Conservation (phyloP, 176 grass and related monocot genomes). For the Musa beccarii region DNA sequence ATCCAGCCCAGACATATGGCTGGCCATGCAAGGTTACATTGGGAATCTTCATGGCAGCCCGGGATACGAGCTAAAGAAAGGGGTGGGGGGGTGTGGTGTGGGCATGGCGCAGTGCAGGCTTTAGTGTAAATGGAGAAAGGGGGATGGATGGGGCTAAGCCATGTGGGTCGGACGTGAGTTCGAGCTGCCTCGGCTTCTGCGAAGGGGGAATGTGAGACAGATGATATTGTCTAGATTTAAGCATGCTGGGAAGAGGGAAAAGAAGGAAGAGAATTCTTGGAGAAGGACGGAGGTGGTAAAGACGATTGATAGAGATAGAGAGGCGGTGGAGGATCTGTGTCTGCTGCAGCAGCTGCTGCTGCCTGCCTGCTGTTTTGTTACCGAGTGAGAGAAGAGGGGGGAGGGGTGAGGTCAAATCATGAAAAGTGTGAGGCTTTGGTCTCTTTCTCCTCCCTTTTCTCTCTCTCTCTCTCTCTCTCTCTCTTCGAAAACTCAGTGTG, state of each 20-base stretch:
- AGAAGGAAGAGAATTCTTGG: slow-evolving; percentile 14
- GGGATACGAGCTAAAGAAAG: too few relatives aligned
- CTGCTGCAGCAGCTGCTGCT: background rate
- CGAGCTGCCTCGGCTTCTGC: slow-evolving; percentile 8
- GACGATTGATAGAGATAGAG: slow-evolving; percentile 16
- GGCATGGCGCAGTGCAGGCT: slow-evolving; percentile 17
- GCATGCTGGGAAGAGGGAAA: background rate
- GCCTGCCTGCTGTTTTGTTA: slow-evolving; percentile 31
- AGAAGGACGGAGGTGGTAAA: slow-evolving; percentile 9
- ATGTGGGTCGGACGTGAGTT: background rate
- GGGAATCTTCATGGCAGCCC: too few relatives aligned
- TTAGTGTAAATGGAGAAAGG: slow-evolving; percentile 45
- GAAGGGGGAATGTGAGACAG: background rate
- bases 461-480: slow-evolving; percentile 19
- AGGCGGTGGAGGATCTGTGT: slow-evolving; percentile 17
- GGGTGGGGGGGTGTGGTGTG: background rate
- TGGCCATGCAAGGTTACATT: too few relatives aligned
- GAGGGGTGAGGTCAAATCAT: slow-evolving; percentile 83
- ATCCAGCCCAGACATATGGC: too few relatives aligned
- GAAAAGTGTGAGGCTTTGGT: slow-evolving; percentile 40
- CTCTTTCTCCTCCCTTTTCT: slow-evolving; percentile 24
- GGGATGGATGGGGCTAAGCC: background rate
- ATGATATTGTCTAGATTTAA: background rate
- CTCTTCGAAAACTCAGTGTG: background rate
- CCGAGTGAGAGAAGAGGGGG: slow-evolving; percentile 28